Evolutionary conservation across 768 basidiomycete genomes (phyloP), one percentile per base, ranked within the genome.

Genomic region (Candolleomyces aberdarensis): DNA sequence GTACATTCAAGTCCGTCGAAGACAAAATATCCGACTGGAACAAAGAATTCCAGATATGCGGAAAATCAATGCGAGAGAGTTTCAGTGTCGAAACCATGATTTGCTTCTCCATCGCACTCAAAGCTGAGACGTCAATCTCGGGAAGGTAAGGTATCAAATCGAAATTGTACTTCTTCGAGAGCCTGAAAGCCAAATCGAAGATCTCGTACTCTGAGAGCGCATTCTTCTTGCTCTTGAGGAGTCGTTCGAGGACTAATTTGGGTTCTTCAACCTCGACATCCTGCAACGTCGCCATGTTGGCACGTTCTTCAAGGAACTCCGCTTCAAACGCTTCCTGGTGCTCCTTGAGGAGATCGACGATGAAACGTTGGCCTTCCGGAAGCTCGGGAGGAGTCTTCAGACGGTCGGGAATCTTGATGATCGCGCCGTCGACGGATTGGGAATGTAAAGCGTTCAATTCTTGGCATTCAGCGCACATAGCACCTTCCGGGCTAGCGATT

Each of bases 391-490:
- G 82, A 15, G 71, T 81, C n/a, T 71, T 68, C 22, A 88, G 71
- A 50, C 82, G 75, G 43, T 83, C 85, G 0, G 83, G 87, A 56
- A 85, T 86, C 67, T 75, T 83, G 55, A 88, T 80, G 11, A 77
- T 76, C 0, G 83, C 87, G 0, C 87, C 87, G 63, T 89, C 87
- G 1, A 88, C 87, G 2, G 82, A 85, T 57, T 86, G 85, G 3
- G 87, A 89, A 64, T 89, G 86, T 9, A 89, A 71, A 0, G 86
- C 87, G 61, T 88, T 89, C 26, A 89, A 75, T 65, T 89, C 87
- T 65, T 88, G 87, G 63, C 87, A 89, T 72, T 89, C 82, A 0
- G 80, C 71, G 65, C 83, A 81, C 64, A 87, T 73, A 0, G 86
- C 86, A 31, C 87, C 87, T 52, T 79, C 69, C 0, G 83, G 79